A percentile compares a stretch with the other conserved stretches of the same genome.
phyloP scores from a whole-genome alignment of 2,329 filamentous ascomycete species.

The Sporothrix dimorphospora region DNA sequence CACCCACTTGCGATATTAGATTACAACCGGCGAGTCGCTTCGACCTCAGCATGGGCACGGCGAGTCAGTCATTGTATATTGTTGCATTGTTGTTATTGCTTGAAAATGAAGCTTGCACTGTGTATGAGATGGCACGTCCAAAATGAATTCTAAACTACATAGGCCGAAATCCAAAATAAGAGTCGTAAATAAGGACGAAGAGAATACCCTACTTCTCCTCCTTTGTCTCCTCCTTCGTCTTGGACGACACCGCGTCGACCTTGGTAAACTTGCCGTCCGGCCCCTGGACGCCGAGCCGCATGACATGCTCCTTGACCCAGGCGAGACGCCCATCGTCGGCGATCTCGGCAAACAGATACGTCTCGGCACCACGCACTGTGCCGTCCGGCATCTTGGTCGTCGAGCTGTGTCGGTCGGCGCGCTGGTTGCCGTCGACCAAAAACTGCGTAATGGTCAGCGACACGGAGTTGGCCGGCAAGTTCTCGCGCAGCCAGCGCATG shows the following conservation, averaged over 20 bases:
- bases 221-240: not conserved
- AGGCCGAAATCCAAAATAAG: not conserved
- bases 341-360: slow-evolving; percentile 28
- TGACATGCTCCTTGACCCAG: slow-evolving; percentile 26
- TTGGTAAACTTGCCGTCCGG: slow-evolving; percentile 4
- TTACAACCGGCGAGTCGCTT: not conserved
- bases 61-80: not conserved
- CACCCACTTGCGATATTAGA: not conserved
- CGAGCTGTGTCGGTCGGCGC: slow-evolving; percentile 27
- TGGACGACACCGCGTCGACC: not conserved
- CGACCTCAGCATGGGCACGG: not conserved
- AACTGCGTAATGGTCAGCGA: slow-evolving; percentile 21
- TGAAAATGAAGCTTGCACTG: not conserved
- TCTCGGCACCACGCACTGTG: slow-evolving; percentile 22
- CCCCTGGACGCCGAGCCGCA: not conserved
- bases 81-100: not conserved
- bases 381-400: slow-evolving; percentile 22
- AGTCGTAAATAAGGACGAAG: not conserved
- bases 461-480: slow-evolving; percentile 12
- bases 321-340: slow-evolving; percentile 29
- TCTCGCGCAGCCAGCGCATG: slow-evolving; percentile 29
- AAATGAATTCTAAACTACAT: not conserved
- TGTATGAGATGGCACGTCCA: no score
- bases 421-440: slow-evolving; percentile 27
- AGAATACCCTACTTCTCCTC: not conserved